A percentile compares a stretch with the other conserved stretches of the same genome.
Conservation (phyloP, 2,329 filamentous ascomycete species). For the Hypoxylon sp. region DNA sequence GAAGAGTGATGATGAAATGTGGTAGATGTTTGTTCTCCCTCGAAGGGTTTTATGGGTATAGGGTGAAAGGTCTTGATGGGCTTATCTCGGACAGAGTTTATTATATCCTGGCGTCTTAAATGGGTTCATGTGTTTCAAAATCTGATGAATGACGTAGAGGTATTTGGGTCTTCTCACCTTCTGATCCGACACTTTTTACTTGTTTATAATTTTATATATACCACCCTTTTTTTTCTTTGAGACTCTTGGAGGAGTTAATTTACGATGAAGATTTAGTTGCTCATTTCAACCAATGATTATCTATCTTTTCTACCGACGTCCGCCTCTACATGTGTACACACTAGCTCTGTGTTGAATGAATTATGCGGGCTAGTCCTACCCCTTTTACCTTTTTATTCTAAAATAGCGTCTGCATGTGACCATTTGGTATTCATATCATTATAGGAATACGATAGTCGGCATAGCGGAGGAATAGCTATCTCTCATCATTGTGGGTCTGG, state of each 20-base stretch:
- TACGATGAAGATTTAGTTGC: constrained; percentile 18
- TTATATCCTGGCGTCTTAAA: constrained; percentile 28
- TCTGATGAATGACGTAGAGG: constrained; percentile 37
- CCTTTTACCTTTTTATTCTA: constrained; percentile 8
- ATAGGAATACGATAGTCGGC: constrained; percentile 11
- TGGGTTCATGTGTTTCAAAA: constrained; percentile 32
- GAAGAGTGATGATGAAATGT: constrained; percentile 73
- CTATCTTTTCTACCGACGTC: constrained; percentile 1
- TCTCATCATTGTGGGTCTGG: constrained; percentile 14
- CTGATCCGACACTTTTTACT: constrained; percentile 27
- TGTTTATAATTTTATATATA: constrained; percentile 44
- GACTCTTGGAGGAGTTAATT: constrained; percentile 32
- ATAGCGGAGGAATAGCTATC: constrained; percentile 11
- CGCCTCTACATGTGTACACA: background rate
- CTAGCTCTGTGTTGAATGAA: background rate
- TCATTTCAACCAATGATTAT: constrained; percentile 12
- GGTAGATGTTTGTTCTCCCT: constrained; percentile 61
- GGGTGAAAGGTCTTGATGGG: constrained; percentile 23
- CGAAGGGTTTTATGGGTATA: constrained; percentile 14
- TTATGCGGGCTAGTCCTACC: constrained; percentile 2
- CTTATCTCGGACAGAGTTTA: constrained; percentile 14
- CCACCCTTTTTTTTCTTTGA: constrained; percentile 28
- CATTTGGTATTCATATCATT: constrained; percentile 6
- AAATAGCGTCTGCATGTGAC: constrained; percentile 13
- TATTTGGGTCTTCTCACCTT: constrained; percentile 19